These are phyloP conservation scores for Emergomyces orientalis DNA, from an alignment of 2,329 filamentous ascomycete genomes.

Conservation along the genomic window DNA sequence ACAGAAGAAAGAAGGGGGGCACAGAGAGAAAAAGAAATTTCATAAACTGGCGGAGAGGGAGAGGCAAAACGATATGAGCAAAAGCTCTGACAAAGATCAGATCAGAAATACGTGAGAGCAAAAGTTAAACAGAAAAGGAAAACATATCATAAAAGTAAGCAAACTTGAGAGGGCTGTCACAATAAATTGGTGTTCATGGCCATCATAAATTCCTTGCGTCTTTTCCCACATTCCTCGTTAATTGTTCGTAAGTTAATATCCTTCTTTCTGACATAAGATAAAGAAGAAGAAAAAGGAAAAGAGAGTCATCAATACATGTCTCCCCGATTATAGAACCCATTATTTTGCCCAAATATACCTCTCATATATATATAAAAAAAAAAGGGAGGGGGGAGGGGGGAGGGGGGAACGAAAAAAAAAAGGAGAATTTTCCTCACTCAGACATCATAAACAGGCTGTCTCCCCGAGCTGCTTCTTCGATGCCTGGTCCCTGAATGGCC, in stretches of 20 bases:
- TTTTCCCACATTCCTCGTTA: background rate
- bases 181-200: too few species aligned
- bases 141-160: too few species aligned
- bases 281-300: background rate
- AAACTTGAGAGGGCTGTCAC: background rate
- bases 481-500: constrained; percentile 17
- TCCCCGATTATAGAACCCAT: background rate
- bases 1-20: too few species aligned
- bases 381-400: background rate
- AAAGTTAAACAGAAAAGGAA: too few species aligned
- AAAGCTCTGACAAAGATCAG: background rate
- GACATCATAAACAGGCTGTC: constrained; percentile 27
- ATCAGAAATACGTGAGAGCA: background rate
- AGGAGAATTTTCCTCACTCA: constrained; percentile 1
- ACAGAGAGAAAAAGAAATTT: too few species aligned
- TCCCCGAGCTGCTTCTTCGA: constrained; percentile 17
- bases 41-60: background rate
- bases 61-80: background rate
- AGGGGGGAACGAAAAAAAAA: background rate
- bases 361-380: background rate
- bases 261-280: background rate
- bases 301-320: background rate
- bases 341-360: background rate
- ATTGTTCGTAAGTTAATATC: background rate
- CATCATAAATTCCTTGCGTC: background rate